Evolutionary conservation across 2,329 filamentous ascomycete species (phyloP).

Genomic region (Calonectria pauciramosa): DNA sequence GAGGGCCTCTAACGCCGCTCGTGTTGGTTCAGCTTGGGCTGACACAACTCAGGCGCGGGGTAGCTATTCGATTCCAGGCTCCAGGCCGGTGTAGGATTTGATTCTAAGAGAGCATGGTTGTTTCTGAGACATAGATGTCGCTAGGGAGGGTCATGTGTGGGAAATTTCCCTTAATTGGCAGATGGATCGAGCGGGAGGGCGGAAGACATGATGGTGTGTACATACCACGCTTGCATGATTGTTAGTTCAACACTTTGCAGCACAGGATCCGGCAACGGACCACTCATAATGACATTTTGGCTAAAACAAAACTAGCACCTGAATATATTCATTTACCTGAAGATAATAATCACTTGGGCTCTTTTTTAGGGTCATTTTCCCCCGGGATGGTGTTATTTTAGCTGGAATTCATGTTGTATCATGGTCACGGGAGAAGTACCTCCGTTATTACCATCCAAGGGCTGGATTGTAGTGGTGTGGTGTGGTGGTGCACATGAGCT

Average conservation of each 20-base stretch:
- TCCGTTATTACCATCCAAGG: too few species aligned
- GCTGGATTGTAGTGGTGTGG: background rate
- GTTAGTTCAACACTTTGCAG: too few species aligned
- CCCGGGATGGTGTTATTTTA: too few species aligned
- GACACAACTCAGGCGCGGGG: background rate
- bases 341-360: too few species aligned
- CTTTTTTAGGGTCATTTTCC: too few species aligned
- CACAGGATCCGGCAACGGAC: too few species aligned
- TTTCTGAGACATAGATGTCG: background rate
- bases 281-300: too few species aligned
- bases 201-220: background rate
- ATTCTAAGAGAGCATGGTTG: background rate
- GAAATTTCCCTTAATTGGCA: background rate
- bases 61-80: background rate
- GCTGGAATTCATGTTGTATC: too few species aligned
- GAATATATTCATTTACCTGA: too few species aligned
- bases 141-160: background rate
- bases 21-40: conserved; percentile 1
- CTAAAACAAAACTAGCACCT: too few species aligned
- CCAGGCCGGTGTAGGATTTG: background rate
- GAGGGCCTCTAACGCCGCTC: background rate
- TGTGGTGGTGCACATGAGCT: conserved; percentile 1
- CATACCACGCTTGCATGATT: too few species aligned
- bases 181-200: background rate
- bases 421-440: too few species aligned